These are phyloP conservation scores for Trichoderma sp. DNA, from an alignment of 2,329 filamentous ascomycete genomes.

Conservation along the genomic window DNA sequence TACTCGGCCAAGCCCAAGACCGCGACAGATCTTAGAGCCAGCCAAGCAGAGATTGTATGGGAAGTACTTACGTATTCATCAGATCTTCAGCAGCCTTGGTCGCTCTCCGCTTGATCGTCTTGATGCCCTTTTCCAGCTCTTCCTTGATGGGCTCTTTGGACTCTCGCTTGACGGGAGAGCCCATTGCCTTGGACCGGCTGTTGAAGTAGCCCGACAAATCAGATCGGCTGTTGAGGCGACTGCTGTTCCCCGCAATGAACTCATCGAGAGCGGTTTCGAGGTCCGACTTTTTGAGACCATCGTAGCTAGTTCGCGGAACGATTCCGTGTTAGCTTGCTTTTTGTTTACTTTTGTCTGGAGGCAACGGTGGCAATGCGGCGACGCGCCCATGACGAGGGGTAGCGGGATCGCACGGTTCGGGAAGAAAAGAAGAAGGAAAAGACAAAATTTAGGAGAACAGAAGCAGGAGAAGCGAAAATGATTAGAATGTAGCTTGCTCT, in stretches of 20 bases:
- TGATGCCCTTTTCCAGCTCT: slow-evolving; percentile 47
- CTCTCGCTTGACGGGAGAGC: slow-evolving; percentile 66
- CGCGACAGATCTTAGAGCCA: background rate
- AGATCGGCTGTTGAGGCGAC: slow-evolving; percentile 65
- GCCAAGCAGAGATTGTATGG: background rate
- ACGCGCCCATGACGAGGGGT: slow-evolving; percentile 3
- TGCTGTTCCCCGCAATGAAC: slow-evolving; percentile 70
- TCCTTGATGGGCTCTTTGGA: slow-evolving; percentile 45
- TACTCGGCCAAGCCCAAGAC: background rate
- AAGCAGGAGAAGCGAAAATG: background rate
- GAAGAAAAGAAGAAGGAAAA: background rate
- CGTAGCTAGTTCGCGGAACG: slow-evolving; percentile 55
- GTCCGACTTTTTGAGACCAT: slow-evolving; percentile 75
- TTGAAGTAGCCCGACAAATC: slow-evolving; percentile 76
- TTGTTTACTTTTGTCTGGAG: background rate
- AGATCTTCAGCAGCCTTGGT: slow-evolving; percentile 53
- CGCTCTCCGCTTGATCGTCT: slow-evolving; percentile 51
- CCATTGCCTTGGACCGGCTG: slow-evolving; percentile 61
- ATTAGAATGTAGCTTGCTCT: background rate
- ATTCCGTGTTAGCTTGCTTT: slow-evolving; percentile 18
- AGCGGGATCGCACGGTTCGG: background rate
- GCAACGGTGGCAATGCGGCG: background rate
- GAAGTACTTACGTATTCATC: slow-evolving; percentile 49
- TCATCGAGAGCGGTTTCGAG: slow-evolving; percentile 76
- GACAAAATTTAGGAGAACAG: background rate